Base-by-base conservation (phyloP, 2,329 filamentous ascomycete species). In the Calonectria montana region DNA sequence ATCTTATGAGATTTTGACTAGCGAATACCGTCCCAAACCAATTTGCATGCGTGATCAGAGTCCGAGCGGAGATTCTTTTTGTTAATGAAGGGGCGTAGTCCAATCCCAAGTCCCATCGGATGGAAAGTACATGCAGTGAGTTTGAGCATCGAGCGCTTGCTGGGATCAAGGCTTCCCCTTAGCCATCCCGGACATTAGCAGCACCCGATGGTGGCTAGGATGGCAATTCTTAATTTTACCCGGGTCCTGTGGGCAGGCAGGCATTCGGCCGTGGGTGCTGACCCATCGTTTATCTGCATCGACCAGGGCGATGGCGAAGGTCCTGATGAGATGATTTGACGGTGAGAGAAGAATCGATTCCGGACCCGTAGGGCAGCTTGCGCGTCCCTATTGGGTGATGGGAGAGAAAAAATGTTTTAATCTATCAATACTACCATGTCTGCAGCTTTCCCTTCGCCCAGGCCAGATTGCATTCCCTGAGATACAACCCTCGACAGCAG, bases 271-370 rank as follows among this genome's bases (percentile, higher is more conserved):
- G n/a, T 35, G 21, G 29, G 9, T 35, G n/a, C 23, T 21, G 21
- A 39, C 35, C 53, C 53, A 59, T 65, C 63, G 63, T 65, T 50
- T 65, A 65, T 65, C 63, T 65, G 63, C 35, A 25, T 65, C 63
- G 27, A 29, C 61, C n/a, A 35, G 61, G 61, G 39, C 8, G 62
- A 37, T 25, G 29, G 31, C 43, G 61, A 47, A 23, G 47, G 27
- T 29, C 41, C 29, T 31, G 29, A 29, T 25, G 62, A 41, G 21
- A 39, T 59, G 53, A 59, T 59, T 59, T 39, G 53, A 37, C 21
- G 12, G 16, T 31, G 48, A 9, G 27, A 25, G n/a, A 59, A 8
- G 25, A 39, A n/a, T 8, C 7, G 21, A 35, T 39, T 39, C 16
- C 53, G 21, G 53, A 27, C 53, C 53, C 53, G 39, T 59, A 21